phyloP scores from a whole-genome alignment of 176 grass and related monocot species.

The Cymbopogon citratus region DNA sequence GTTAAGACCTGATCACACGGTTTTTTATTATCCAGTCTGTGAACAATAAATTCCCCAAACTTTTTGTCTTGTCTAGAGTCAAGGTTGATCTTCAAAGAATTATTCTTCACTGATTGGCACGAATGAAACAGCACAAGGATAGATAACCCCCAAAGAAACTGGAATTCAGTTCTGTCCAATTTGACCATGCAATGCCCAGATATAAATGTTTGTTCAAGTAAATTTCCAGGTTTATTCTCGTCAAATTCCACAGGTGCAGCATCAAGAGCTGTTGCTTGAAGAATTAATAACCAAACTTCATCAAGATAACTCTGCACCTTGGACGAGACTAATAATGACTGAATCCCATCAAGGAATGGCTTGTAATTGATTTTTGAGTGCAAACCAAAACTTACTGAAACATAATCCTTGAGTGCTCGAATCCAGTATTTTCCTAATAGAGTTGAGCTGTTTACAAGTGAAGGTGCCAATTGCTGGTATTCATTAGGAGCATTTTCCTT shows the following conservation, averaged over 20 bases:
- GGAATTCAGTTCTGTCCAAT: slow-evolving; percentile 62
- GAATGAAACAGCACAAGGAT: slow-evolving; percentile 68
- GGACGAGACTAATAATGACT: slow-evolving; percentile 74
- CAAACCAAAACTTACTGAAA: slow-evolving; percentile 67
- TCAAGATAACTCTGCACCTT: slow-evolving; percentile 85
- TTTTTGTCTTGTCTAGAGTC: slow-evolving; percentile 24
- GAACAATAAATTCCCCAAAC: slow-evolving; percentile 33
- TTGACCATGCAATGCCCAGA: slow-evolving; percentile 81
- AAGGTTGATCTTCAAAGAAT: slow-evolving; percentile 40
- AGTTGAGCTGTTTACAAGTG: slow-evolving; percentile 67
- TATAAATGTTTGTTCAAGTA: slow-evolving; percentile 50
- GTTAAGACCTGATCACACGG: slow-evolving; percentile 51
- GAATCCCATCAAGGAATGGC: slow-evolving; percentile 94
- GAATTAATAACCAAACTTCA: slow-evolving; percentile 77
- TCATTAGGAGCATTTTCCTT: slow-evolving; percentile 73
- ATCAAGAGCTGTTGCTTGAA: slow-evolving; percentile 80
- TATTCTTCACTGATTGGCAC: slow-evolving; percentile 27
- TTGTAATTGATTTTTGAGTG: slow-evolving; percentile 79
- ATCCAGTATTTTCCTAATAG: slow-evolving; percentile 88
- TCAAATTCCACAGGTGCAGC: slow-evolving; percentile 52
- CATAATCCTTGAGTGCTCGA: slow-evolving; percentile 79
- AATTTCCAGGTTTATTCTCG: slow-evolving; percentile 33
- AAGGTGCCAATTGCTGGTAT: slow-evolving; percentile 72
- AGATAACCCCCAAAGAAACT: slow-evolving; percentile 80
- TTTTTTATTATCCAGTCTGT: slow-evolving; percentile 43